These are phyloP conservation scores for Pittosporum tobira DNA, from an alignment of 129 eudicot species.

Conservation along the genomic window DNA sequence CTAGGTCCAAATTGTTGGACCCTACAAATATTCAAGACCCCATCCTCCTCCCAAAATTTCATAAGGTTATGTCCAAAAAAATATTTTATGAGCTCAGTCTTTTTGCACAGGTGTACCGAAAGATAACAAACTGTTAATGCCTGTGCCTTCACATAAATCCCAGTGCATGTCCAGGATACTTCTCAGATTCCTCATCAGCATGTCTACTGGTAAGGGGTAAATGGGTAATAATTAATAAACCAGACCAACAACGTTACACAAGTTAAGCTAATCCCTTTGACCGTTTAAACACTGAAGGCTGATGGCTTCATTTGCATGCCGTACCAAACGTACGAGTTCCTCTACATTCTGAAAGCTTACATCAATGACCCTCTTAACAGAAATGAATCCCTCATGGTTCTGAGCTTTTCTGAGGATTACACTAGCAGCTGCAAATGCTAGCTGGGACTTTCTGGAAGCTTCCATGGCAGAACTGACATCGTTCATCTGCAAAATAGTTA, in stretches of 20 bases:
- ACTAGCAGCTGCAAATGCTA: slow-evolving; percentile 48
- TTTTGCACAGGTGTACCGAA: slow-evolving; percentile 58
- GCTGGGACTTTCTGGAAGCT: slow-evolving; percentile 54
- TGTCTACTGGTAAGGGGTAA: slow-evolving; percentile 18
- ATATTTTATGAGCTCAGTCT: slow-evolving; percentile 24
- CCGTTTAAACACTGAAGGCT: too few relatives aligned
- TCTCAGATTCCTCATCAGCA: not conserved
- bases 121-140: slow-evolving; percentile 18
- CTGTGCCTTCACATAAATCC: slow-evolving; percentile 18
- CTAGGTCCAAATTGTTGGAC: slow-evolving; percentile 11
- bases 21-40: slow-evolving; percentile 29
- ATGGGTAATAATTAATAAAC: too few relatives aligned
- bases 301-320: slow-evolving; percentile 54
- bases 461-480: slow-evolving; percentile 82
- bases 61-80: too few relatives aligned
- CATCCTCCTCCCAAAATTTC: too few relatives aligned
- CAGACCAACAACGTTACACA: slow-evolving; percentile 34
- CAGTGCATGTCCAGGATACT: slow-evolving; percentile 8
- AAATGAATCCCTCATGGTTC: slow-evolving; percentile 42
- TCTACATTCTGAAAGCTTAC: slow-evolving; percentile 81
- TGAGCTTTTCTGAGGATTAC: slow-evolving; percentile 34
- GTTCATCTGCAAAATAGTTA: slow-evolving; percentile 67
- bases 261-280: too few relatives aligned
- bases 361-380: slow-evolving; percentile 63
- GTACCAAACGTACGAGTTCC: slow-evolving; percentile 50